Base-by-base conservation (phyloP, 495 filamentous ascomycete genomes). In the Parachaetomium inaequale region DNA sequence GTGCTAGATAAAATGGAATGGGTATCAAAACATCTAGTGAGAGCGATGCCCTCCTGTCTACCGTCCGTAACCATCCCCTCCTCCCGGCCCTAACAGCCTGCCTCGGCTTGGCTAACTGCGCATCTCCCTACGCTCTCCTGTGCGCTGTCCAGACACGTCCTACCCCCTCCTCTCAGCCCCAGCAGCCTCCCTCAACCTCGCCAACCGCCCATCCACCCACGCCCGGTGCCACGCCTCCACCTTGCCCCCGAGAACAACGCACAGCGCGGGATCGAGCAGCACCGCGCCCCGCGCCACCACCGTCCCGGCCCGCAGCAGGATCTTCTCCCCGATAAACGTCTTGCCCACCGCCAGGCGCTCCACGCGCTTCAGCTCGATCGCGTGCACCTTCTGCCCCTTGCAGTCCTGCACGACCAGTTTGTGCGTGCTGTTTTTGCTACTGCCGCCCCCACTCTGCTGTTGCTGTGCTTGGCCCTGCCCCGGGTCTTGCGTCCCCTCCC, bases 341-440 rank as follows among this genome's bases (percentile, higher is more conserved):
- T 77, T 85, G 0, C 82, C 81, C 29, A 90, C 64, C 0, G 79
- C 83, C 8, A 98, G 64, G 3, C 84, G 85, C 45, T 85, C 81
- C 23, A 96, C 77, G 3, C 75, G 66, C 64, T 77, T 79, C 65
- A 96, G 68, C 76, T 98, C 94, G 56, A 96, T 72, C 3, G 79
- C 94, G 60, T 85, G 88, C 5, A 88, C 81, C 61, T 82, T 82
- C 17, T 78, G 83, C 0, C 93, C 93, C 14, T 74, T 77, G 26
- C 84, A 81, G 78, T 98, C 94, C 69, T 98, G 90, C 51, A 98
- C 65, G 6, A 93, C 79, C 47, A 98, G 68, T 55, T 90, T 90
- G 75, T 93, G 91, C 42, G 91, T 88, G 0, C 90, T 87, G 67
- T 68, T 76, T 59, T 70, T 65, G 34, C 32, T 49, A 63, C 29